Evolutionary conservation across 306 rosid species (phyloP), one percentile per base, ranked within the genome.

Genomic region (Hylodesmum podocarpum): DNA sequence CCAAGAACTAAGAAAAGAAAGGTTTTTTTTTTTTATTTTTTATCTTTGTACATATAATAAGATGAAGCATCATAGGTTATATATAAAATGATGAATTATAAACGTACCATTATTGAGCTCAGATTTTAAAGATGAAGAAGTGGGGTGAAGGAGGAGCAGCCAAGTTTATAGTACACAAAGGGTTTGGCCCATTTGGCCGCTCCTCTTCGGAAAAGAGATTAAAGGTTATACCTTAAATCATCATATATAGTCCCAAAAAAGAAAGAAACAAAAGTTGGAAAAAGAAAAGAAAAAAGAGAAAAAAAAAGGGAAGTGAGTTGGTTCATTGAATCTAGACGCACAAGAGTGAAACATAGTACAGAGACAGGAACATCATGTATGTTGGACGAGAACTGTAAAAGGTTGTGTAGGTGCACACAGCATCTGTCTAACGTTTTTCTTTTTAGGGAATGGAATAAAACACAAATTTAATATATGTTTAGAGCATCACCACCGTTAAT

Each of bases 291-390:
- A 24, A 36, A 22, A 4, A 19, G 8, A 19, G 50, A 39, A 24
- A 24, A 1, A 24, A 36, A 22, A 15, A 72, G 16, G 50, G n/a
- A 62, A 51, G 31, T 25, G n/a, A 5, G 15, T 3, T 6, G 28
- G 28, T 88, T 83, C 89, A 79, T 76, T 88, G 91, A 88, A 88
- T 70, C 85, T 85, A 40, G 89, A 71, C 81, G 55, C 62, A 51
- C 2, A 18, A 18, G 5, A 58, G 2, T 1, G 41, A 27, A 34
- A 27, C 29, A 44, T 14, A 3, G 59, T 34, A 39, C 41, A 14
- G 21, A 47, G 34, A 58, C 19, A 34, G 69, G 29, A 41, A 46
- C 28, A 31, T 28, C n/a, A 27, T 63, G 69, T 15, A 0, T 18
- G 19, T 63, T 27, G 47, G 28, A 31, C 44, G 25, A 28, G 33